These are phyloP conservation scores for Arachis monticola DNA, from an alignment of 331 rosid species.

Conservation along the genomic window DNA sequence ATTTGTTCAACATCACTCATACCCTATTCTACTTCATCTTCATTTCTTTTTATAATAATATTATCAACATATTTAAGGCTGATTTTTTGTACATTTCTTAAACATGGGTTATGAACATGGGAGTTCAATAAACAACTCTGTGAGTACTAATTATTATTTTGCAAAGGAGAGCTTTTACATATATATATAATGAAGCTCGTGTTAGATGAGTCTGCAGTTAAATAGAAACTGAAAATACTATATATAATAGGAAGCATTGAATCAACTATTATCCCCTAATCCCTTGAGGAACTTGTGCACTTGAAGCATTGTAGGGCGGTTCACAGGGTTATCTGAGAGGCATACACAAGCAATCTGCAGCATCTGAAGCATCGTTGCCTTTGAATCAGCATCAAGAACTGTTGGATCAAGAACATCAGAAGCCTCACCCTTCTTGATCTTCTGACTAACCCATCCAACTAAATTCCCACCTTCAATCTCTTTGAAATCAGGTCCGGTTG, in stretches of 20 bases:
- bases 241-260: constrained; percentile 8
- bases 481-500: constrained; percentile 90
- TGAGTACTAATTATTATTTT: constrained; percentile 15
- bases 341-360: constrained; percentile 84
- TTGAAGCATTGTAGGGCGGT: constrained; percentile 90
- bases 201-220: constrained; percentile 43
- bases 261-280: constrained; percentile 46
- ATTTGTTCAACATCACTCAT: neutral
- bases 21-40: no score
- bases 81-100: neutral
- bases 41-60: neutral
- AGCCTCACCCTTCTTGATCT: constrained; percentile 71
- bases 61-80: neutral
- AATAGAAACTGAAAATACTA: constrained; percentile 21
- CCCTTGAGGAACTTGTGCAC: constrained; percentile 53
- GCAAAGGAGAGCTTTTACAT: constrained; percentile 20
- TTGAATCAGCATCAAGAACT: constrained; percentile 70
- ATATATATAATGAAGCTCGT: constrained; percentile 34
- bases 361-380: constrained; percentile 81
- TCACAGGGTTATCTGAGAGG: constrained; percentile 82
- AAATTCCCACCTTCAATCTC: constrained; percentile 95
- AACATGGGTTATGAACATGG: neutral
- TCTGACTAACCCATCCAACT: constrained; percentile 93
- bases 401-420: constrained; percentile 84
- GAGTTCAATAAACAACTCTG: neutral